Evolutionary conservation across 805 yeast genomes (phyloP).

Genomic region (Vanderwaltozyma polyspora): DNA sequence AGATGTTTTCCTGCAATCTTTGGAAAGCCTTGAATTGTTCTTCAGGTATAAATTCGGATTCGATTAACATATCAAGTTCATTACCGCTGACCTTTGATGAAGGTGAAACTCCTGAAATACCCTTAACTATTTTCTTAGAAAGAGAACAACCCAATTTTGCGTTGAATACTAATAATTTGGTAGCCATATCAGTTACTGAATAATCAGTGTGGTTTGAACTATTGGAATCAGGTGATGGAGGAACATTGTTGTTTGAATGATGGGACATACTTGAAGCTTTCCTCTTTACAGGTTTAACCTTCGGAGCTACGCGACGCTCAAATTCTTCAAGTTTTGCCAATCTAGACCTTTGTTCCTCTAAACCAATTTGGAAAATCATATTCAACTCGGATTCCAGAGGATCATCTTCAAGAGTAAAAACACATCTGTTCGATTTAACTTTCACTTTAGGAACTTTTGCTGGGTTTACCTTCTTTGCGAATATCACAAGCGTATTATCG

Average conservation of each 20-base stretch:
- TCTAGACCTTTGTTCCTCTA: slow-evolving; percentile 52
- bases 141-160: neutral
- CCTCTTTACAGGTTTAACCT: neutral
- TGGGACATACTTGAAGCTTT: neutral
- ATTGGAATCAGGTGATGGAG: neutral
- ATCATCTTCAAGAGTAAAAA: slow-evolving; percentile 72
- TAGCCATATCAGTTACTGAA: neutral
- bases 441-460: slow-evolving; percentile 47
- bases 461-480: slow-evolving; percentile 29
- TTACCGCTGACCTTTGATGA: neutral
- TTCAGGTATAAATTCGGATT: slow-evolving; percentile 3
- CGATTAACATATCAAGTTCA: neutral
- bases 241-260: neutral
- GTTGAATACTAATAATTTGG: neutral
- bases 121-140: neutral
- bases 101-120: neutral
- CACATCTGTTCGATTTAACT: slow-evolving; percentile 43
- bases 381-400: slow-evolving; percentile 74
- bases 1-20: slow-evolving; percentile 36
- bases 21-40: slow-evolving; percentile 10
- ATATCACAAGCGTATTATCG: slow-evolving; percentile 28
- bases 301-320: slow-evolving; percentile 14
- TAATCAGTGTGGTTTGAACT: neutral
- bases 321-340: slow-evolving; percentile 37
- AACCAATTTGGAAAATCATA: slow-evolving; percentile 54